Evolutionary conservation across 345 rosid genomes (phyloP), one percentile per base, ranked within the genome.

Genomic region (Corymbia maculata): DNA sequence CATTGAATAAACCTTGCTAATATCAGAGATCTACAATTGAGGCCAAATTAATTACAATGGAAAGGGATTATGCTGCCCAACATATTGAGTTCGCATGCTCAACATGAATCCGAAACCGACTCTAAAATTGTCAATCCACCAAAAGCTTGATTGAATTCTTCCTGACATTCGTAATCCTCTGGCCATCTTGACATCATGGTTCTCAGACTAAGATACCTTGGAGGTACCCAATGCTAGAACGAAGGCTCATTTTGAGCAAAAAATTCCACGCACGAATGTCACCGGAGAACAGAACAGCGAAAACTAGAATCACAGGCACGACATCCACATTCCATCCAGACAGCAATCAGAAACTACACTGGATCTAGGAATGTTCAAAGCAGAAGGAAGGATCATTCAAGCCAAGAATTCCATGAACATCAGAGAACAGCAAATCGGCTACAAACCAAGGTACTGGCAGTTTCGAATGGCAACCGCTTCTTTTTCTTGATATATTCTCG

Each of bases 231-330:
- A 11, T 3, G 28, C 49, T 36, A 75, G 82, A 75, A 32, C 1
- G 26, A 19, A 75, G 14, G 22, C 13, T 3, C 26, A 32, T 36
- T 75, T 36, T 8, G 4, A 0, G 47, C 49, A 36, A 75, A 75
- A 36, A 47, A 75, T 36, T 4, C 4, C 47, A 36, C 13, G 4
- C 22, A 3, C 4, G 1, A 36, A 75, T 0, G 6, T 36, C 49
- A 2, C 0, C 4, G 13, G 36, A 4, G 0, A 36, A 75, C 82
- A 75, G 0, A 5, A 5, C 4, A 21, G 14, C 5, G 47, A 6
- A 19, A 75, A 70, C 47, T 17, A 32, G 6, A 32, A 17, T 70
- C 45, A 13, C 0, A 3, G 80, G 80, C 80, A 17, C 7, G 0
- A 70, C 47, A 17, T 70, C 47, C 80, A 9, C 26, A 36, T 36